Base-by-base conservation (phyloP, 495 filamentous ascomycete species). In the Penicillium goetzii region DNA sequence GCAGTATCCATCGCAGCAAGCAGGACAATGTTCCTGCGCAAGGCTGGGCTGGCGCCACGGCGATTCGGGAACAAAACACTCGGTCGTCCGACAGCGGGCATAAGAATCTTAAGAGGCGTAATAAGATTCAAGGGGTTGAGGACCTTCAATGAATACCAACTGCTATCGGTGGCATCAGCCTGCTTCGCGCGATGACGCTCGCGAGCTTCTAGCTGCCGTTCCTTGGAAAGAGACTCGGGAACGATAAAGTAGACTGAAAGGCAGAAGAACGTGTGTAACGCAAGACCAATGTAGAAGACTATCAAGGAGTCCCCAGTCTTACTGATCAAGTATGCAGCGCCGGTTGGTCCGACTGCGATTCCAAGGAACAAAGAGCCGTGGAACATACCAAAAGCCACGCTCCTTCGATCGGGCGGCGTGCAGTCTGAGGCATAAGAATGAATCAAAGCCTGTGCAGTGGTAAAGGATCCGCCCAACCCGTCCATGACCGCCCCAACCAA, bases 381-480 rank as follows among this genome's bases (percentile, higher is more conserved):
- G 62, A 97, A 89, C 65, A 91, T 92, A 3, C 90, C 93, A 73
- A 99, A 97, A 25, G 88, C 86, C n/a, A 95, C 89, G 51, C 88
- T 91, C 21, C 95, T 86, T 62, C 85, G 84, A 30, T 88, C 86
- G 0, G 92, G 90, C 17, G 87, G 79, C 14, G 95, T 94, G 75
- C 92, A 97, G 71, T 99, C 95, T 43, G 91, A 85, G 7, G 88
- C 89, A 72, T 98, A 99, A 0, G 94, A 89, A 69, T 93, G 86
- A 25, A 85, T 86, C 41, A 98, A 69, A 11, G 95, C 90, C 80
- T 92, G 89, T 3, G 85, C 87, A 1, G 89, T 84, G 3, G 91
- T 93, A 75, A 97, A 96, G 34, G 92, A 96, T 17, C 94, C 95
- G 21, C 87, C 86, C 0, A 97, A 67, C 1, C 94, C 94, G 71